phyloP scores from a whole-genome alignment of 306 rosid genomes.

The Vachellia collinsii region DNA sequence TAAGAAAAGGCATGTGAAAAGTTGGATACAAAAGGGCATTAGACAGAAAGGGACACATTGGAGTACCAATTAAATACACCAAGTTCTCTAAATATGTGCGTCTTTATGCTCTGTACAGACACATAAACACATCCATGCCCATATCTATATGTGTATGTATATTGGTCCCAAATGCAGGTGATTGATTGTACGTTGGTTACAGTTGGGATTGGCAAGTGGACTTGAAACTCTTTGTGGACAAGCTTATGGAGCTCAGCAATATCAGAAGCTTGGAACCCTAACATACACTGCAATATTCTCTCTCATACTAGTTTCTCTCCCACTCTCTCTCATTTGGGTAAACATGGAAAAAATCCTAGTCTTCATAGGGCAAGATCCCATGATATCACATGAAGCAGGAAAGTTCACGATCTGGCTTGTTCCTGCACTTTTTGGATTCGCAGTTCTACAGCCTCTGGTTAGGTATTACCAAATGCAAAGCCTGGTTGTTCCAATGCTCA shows the following conservation, averaged over 20 bases:
- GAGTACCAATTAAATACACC: no score
- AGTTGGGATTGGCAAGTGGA: slow-evolving; percentile 55
- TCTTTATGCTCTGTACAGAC: no score
- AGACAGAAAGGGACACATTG: no score
- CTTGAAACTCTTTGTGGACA: slow-evolving; percentile 55
- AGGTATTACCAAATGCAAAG: slow-evolving; percentile 59
- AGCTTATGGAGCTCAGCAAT: slow-evolving; percentile 56
- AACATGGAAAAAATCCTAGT: slow-evolving; percentile 47
- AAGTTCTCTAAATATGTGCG: no score
- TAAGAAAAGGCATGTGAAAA: no score
- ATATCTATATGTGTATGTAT: not conserved
- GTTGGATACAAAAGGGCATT: no score
- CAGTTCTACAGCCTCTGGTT: slow-evolving; percentile 52
- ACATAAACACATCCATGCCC: no score
- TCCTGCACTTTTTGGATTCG: slow-evolving; percentile 64
- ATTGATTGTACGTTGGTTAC: not conserved
- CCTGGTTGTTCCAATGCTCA: slow-evolving; percentile 50
- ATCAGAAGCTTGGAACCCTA: slow-evolving; percentile 34
- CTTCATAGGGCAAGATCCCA: slow-evolving; percentile 60
- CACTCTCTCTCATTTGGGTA: slow-evolving; percentile 54
- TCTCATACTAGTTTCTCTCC: slow-evolving; percentile 1
- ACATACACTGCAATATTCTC: slow-evolving; percentile 17
- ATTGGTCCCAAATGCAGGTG: not conserved
- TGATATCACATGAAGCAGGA: slow-evolving; percentile 40
- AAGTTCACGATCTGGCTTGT: slow-evolving; percentile 50